Conservation (phyloP, 2,329 filamentous ascomycete genomes). For the Ceratocystis lukuohia region DNA sequence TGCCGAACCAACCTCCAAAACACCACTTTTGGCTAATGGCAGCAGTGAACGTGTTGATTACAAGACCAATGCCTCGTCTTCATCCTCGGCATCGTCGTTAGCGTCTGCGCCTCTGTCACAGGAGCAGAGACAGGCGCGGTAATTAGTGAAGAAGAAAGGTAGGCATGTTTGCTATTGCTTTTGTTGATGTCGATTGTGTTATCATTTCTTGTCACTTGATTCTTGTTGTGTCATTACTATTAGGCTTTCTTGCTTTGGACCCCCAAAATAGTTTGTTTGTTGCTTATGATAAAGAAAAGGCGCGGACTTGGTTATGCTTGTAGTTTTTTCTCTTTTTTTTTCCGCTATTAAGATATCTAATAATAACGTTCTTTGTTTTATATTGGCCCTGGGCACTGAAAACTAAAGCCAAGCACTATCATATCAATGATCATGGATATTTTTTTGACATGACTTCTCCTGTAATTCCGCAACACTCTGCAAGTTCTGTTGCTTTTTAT, state of each 20-base stretch:
- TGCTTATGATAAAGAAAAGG: too few relatives aligned
- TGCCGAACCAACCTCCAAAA: constrained; percentile 10
- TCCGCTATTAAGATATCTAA: background rate
- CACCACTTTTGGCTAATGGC: constrained; percentile 13
- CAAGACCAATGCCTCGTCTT: background rate
- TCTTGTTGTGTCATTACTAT: background rate
- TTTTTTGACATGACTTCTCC: background rate
- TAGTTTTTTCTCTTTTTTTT: background rate
- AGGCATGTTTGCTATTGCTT: background rate
- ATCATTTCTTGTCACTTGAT: background rate
- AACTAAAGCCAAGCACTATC: background rate
- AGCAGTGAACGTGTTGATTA: background rate
- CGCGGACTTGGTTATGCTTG: background rate
- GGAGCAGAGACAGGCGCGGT: background rate
- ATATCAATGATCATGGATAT: background rate
- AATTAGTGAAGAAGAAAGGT: constrained; percentile 2
- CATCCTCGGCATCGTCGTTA: constrained; percentile 5
- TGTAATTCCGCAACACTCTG: background rate
- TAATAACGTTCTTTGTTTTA: background rate
- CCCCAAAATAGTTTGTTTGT: background rate
- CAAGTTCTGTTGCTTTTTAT: background rate
- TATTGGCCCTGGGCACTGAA: background rate
- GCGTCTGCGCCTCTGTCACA: background rate
- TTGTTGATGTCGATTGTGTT: background rate
- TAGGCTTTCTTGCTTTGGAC: background rate